Evolutionary conservation across 1,284 basidiomycete species (phyloP), one percentile per base, ranked within the genome.

Genomic region (Afroboletus lepidellus): DNA sequence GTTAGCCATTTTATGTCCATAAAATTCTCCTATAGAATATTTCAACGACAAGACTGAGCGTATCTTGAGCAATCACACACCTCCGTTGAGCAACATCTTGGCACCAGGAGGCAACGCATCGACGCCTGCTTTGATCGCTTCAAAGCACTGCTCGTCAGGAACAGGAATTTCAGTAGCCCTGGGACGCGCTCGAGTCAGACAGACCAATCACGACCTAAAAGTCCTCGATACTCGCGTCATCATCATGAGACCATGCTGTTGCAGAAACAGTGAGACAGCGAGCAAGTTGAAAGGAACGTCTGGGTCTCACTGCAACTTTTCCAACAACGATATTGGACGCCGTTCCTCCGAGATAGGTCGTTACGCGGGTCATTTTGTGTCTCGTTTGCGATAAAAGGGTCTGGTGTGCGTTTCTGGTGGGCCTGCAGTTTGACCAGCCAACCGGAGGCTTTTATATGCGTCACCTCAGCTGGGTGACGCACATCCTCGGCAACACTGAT

Each of bases 81-180:
- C 76, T 59, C 72, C 76, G 51, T 79, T 78, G 46, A 80, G 50
- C 41, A 79, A 54, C 70, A 75, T 73, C 61, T 78, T 84, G 39
- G 74, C 63, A 24, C 73, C 76, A 0, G 69, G 52, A 7, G 77
- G 76, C 21, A 77, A 67, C 0, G 79, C 76, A 21, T 82, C 77
- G 38, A 88, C 73, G 15, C 80, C 79, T 2, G 84, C 81, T 62
- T 81, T 84, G 72, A 89, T 84, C 1, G 82, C 73, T 30, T 76
- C 78, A 53, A 88, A 86, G 9, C 77, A 77, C 13, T 78, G 70
- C 45, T 81, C 77, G 43, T 87, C 80, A 1, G 79, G 65, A 7
- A 55, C 30, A 0, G 60, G 55, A 5, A 61, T 53, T 39, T 50
- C 47, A 36, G 48, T 67, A 65, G 61, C 65, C 38, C 61, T 64